phyloP scores from a whole-genome alignment of 352 stramenopile species.

The Pythium aphanidermatum region DNA sequence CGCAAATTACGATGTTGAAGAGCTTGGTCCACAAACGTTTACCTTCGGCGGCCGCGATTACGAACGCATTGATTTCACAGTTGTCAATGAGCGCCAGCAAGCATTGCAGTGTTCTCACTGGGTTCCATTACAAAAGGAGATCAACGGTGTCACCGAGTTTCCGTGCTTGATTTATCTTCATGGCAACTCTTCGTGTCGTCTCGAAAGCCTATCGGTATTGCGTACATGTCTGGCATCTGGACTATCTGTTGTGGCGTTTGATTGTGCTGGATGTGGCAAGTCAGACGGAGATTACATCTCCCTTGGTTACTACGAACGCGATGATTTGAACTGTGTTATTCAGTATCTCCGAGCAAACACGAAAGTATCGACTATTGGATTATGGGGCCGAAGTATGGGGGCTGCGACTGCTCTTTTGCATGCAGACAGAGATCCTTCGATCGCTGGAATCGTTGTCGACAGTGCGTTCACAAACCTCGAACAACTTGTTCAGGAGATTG shows the following conservation, averaged over 20 bases:
- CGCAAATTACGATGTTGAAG: constrained; percentile 86
- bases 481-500: constrained; percentile 95
- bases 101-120: constrained; percentile 95
- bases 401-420: constrained; percentile 97
- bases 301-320: constrained; percentile 95
- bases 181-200: constrained; percentile 94
- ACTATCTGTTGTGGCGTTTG: constrained; percentile 94
- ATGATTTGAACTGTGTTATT: constrained; percentile 87
- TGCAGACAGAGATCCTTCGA: constrained; percentile 94
- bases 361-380: constrained; percentile 91
- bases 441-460: constrained; percentile 96
- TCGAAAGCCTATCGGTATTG: constrained; percentile 92
- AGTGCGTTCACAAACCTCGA: constrained; percentile 96
- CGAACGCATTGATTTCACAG: constrained; percentile 88
- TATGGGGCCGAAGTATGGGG: constrained; percentile 98
- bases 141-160: constrained; percentile 29
- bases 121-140: constrained; percentile 53
- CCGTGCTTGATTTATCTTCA: constrained; percentile 98
- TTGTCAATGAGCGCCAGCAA: constrained; percentile 71
- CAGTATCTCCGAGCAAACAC: constrained; percentile 89
- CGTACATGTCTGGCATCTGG: constrained; percentile 88
- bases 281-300: constrained; percentile 97
- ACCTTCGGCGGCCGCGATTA: constrained; percentile 85
- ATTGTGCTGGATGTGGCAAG: constrained; percentile 95
- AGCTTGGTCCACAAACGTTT: constrained; percentile 91